Evolutionary conservation across 495 filamentous ascomycete species (phyloP), one percentile per base, ranked within the genome.

Genomic region (Astrothelium macrocarpum): DNA sequence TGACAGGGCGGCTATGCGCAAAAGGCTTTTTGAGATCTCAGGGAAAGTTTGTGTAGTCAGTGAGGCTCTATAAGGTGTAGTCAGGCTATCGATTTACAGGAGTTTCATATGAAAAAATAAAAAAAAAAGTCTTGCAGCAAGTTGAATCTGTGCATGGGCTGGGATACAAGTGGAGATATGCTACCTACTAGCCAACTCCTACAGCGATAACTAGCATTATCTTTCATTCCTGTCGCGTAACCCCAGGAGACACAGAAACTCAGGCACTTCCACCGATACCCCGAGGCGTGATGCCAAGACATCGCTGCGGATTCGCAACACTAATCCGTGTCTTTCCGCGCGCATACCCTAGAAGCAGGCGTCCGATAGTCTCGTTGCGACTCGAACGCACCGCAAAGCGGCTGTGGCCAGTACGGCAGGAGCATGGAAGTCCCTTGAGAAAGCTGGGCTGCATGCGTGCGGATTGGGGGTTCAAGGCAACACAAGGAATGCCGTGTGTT

Each of bases 391-490:
- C 49, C 16, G 20, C 29, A 20, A 56, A 20, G 45, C 45, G n/a
- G 14, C 45, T 49, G n/a, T 20, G 29, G 29, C 49, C 49, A 20
- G 9, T 0, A 9, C 7, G 49, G 20, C 49, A 25, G 49, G 49
- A 29, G 11, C n/a, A 18, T 26, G 4, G 23, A 56, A 20, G 20
- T 49, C n/a, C 45, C 45, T 5, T 4, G 49, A 25, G 49, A 20
- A 3, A 28, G 49, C 25, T 11, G 25, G 20, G 25, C 20, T 29
- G 49, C 49, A 29, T 29, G 49, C 23, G 49, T 4, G 25, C 49
- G 49, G 49, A 56, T 56, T 56, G 49, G 49, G 25, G 49, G 23
- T 20, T 56, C 49, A 56, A 11, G 49, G 49, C 49, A 56, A 56
- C 49, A 56, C 49, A 56, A 29, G 49, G 49, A 9, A 56, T 56